Base-by-base conservation (phyloP, 2,329 filamentous ascomycete genomes). In the Pestalotiopsis sp. region DNA sequence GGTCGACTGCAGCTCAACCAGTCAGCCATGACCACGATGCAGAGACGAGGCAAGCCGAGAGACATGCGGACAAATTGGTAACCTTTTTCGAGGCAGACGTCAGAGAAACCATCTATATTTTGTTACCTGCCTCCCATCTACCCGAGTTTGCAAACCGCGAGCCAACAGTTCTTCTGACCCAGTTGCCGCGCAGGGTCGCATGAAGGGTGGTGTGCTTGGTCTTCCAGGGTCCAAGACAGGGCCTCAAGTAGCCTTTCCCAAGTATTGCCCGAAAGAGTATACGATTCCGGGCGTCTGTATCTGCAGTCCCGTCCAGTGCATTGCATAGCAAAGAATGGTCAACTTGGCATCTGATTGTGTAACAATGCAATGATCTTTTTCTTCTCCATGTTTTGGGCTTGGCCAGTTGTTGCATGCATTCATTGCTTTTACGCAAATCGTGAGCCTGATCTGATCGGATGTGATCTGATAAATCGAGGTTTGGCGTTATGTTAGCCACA, bases 181-280 rank as follows among this genome's bases (percentile, higher is more conserved):
- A 31, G 64, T 45, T 66, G 64, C 64, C 64, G 64, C 64, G 64
- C 36, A 49, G 31, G 49, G 64, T 58, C 6, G 49, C 38, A 64
- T 20, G 38, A n/a, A 9, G 23, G 45, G 14, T 66, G 52, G 31
- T 31, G 55, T 66, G 64, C 17, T 41, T 25, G 55, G 52, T 59
- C 17, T 60, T 31, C 14, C 36, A 23, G 63, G 23, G 20, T 55
- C 49, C 39, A n/a, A 17, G 41, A 23, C 41, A 25, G 31, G 45
- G 45, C 45, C 39, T n/a, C 13, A 13, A 27, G 31, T 36, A 36
- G 27, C n/a, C 17, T 36, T 66, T 66, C 38, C 27, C n/a, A 36
- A 36, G 25, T 38, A 36, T 39, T 62, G 27, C 59, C 59, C 59
- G 20, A 39, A 62, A 38, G 27, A 39, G 59, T 27, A 62, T 20